A percentile compares a stretch with the other conserved stretches of the same genome.
These are phyloP conservation scores for Chalciporus sphaerocephalus DNA, from an alignment of 768 basidiomycete genomes.

Conservation along the genomic window DNA sequence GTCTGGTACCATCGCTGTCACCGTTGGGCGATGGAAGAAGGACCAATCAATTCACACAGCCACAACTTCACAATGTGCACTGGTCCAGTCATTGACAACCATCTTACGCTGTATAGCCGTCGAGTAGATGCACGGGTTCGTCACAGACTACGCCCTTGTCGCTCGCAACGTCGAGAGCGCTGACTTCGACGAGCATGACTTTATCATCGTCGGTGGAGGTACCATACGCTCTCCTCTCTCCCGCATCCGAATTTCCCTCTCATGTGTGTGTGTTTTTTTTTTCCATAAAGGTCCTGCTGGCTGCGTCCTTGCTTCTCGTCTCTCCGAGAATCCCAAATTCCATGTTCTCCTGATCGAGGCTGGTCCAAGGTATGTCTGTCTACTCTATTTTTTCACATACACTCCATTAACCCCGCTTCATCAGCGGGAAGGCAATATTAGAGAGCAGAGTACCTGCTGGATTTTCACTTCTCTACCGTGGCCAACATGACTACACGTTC, in stretches of 20 bases:
- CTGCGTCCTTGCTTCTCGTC: constrained; percentile 41
- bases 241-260: background rate
- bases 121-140: constrained; percentile 4
- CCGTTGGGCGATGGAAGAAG: background rate
- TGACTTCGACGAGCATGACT: constrained; percentile 39
- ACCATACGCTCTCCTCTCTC: background rate
- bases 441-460: constrained; percentile 43
- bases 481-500: constrained; percentile 49
- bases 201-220: constrained; percentile 57
- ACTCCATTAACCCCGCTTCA: background rate
- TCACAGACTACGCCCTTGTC: constrained; percentile 11
- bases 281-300: constrained; percentile 39
- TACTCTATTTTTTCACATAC: too few species aligned
- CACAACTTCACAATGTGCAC: constrained; percentile 9
- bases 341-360: constrained; percentile 40
- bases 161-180: constrained; percentile 3
- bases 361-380: constrained; percentile 41
- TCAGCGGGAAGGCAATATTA: constrained; percentile 42
- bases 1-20: constrained; percentile 27
- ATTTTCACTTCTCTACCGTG: constrained; percentile 39
- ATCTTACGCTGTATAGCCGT: too few species aligned
- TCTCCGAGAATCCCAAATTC: constrained; percentile 35
- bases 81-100: too few species aligned
- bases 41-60: constrained; percentile 13
- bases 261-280: background rate